Conservation (phyloP, 2,329 filamentous ascomycete genomes). For the Sporothrix pallida region DNA sequence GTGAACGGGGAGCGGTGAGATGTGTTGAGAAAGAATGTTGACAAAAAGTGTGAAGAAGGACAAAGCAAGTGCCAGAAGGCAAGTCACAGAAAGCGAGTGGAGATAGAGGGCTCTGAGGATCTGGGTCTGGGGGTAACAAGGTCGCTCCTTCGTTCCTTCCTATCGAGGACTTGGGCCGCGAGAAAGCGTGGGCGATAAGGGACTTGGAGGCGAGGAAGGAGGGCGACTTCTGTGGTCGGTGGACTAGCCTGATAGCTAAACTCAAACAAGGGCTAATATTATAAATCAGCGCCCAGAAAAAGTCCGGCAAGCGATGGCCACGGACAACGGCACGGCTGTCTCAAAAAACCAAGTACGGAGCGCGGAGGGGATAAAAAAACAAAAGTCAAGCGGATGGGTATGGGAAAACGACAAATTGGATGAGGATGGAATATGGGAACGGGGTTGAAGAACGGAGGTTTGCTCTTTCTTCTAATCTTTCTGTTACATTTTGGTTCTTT, state of each 20-base stretch:
- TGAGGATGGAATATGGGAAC: neutral
- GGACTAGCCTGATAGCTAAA: constrained; percentile 15
- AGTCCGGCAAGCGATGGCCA: constrained; percentile 6
- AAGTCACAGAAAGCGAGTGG: neutral
- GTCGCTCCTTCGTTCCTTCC: constrained; percentile 9
- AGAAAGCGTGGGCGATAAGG: constrained; percentile 19
- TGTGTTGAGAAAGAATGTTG: neutral
- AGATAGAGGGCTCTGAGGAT: too few relatives aligned
- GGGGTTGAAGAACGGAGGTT: neutral
- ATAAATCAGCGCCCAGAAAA: constrained; percentile 23
- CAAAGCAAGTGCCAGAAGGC: neutral
- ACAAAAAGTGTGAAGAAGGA: neutral
- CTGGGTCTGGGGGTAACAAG: neutral
- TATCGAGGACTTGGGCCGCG: neutral
- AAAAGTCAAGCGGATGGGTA: neutral
- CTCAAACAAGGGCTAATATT: constrained; percentile 21
- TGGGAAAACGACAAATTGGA: neutral
- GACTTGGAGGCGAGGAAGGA: constrained; percentile 8
- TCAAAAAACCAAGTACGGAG: neutral
- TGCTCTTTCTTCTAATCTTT: neutral
- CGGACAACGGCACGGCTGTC: neutral
- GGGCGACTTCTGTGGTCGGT: neutral
- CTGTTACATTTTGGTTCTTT: neutral
- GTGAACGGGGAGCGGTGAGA: neutral
- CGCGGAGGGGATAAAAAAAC: neutral